A percentile compares a stretch with the other conserved stretches of the same genome.
phyloP scores from a whole-genome alignment of 345 rosid species.

The Salix exigua region DNA sequence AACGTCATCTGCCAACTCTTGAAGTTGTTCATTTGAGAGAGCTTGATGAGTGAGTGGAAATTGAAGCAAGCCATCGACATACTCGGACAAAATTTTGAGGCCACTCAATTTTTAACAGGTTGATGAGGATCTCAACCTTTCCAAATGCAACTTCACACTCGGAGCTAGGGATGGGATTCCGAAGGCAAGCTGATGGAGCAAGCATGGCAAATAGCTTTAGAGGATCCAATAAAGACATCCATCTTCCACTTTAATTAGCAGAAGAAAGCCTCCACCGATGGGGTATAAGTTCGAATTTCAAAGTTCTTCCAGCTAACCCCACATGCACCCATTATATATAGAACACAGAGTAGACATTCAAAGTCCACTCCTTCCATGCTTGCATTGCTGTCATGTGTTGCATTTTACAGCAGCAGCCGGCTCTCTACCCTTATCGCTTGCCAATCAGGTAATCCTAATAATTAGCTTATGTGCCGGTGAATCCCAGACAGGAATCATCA shows the following conservation, averaged over 20 bases:
- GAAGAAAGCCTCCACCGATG: neutral
- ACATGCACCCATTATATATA: neutral
- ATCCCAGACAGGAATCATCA: neutral
- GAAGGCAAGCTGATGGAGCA: constrained; percentile 40
- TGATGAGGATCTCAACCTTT: constrained; percentile 14
- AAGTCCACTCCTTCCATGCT: neutral
- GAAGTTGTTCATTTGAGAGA: neutral
- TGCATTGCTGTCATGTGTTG: neutral
- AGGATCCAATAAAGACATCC: constrained; percentile 8
- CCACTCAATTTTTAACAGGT: neutral
- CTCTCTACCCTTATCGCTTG: neutral
- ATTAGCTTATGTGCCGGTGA: neutral
- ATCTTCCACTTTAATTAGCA: neutral
- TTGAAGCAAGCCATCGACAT: neutral
- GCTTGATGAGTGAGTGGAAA: neutral
- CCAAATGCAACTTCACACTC: constrained; percentile 28
- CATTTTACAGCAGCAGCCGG: neutral
- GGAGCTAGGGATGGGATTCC: constrained; percentile 27
- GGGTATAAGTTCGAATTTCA: neutral
- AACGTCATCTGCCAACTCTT: neutral
- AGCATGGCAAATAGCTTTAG: neutral
- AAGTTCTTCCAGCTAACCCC: neutral
- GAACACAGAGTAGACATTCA: neutral
- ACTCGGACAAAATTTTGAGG: neutral
- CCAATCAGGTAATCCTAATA: neutral